These are phyloP conservation scores for Colletotrichum brevisporum DNA, from an alignment of 2,329 filamentous ascomycete species.

Conservation along the genomic window DNA sequence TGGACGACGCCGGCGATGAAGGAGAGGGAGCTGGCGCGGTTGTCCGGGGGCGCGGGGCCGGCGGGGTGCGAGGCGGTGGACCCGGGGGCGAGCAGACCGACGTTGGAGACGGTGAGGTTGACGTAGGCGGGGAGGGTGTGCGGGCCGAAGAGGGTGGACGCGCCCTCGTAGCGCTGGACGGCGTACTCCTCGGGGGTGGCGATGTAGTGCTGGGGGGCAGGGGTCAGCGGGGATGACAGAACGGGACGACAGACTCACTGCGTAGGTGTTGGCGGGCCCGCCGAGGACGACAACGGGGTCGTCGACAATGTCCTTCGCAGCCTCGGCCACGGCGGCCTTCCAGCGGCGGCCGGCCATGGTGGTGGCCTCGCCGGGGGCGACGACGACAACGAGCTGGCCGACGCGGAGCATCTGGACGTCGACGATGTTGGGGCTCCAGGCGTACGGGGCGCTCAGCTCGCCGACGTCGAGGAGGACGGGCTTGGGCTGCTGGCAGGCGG, in stretches of 20 bases:
- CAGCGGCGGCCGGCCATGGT: constrained; percentile 94
- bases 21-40: constrained; percentile 79
- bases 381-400: constrained; percentile 86
- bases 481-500: constrained; percentile 83
- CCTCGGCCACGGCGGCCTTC: constrained; percentile 78
- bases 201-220: constrained; percentile 73
- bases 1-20: constrained; percentile 86
- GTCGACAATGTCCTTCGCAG: constrained; percentile 60
- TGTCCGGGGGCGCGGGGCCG: constrained; percentile 81
- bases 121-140: constrained; percentile 89
- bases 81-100: constrained; percentile 73
- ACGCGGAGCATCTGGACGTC: constrained; percentile 89
- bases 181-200: constrained; percentile 84
- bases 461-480: constrained; percentile 91
- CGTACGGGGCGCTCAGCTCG: constrained; percentile 81
- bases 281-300: constrained; percentile 85
- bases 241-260: constrained; percentile 64
- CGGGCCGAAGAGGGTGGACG: constrained; percentile 88
- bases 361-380: constrained; percentile 88
- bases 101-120: constrained; percentile 82
- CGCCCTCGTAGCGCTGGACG: constrained; percentile 94
- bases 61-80: constrained; percentile 58
- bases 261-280: constrained; percentile 91
- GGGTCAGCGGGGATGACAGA: not conserved
- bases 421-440: constrained; percentile 92